phyloP scores from a whole-genome alignment of 2,329 filamentous ascomycete species.

The Epichloe sibirici region DNA sequence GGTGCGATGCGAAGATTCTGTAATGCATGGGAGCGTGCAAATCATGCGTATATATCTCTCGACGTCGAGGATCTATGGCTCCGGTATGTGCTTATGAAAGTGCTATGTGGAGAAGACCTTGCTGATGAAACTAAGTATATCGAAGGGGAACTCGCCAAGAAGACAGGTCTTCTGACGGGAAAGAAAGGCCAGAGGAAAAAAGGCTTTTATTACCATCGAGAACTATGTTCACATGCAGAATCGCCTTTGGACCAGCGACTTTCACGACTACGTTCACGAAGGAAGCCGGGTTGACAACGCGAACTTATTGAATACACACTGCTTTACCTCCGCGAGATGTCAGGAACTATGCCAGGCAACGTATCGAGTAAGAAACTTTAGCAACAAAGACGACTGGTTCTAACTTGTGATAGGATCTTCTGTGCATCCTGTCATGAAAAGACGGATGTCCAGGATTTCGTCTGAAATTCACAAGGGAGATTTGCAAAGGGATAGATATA shows the following conservation, averaged over 20 bases:
- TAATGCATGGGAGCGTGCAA: neutral
- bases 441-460: neutral
- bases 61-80: neutral
- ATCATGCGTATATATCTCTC: neutral
- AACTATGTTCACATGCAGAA: neutral
- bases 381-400: neutral
- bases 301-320: neutral
- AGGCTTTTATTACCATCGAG: neutral
- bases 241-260: neutral
- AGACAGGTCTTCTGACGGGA: neutral
- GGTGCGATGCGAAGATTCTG: neutral
- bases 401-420: neutral
- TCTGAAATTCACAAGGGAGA: neutral
- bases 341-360: neutral
- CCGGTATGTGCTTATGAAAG: neutral
- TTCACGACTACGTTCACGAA: neutral
- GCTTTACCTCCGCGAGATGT: neutral
- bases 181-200: neutral
- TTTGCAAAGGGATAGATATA: neutral
- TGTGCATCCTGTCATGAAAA: neutral
- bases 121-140: neutral
- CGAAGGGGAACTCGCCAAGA: neutral
- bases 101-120: neutral
- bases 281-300: neutral
- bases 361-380: neutral